phyloP scores from a whole-genome alignment of 495 filamentous ascomycete species.

The Corynascus novoguineensis region DNA sequence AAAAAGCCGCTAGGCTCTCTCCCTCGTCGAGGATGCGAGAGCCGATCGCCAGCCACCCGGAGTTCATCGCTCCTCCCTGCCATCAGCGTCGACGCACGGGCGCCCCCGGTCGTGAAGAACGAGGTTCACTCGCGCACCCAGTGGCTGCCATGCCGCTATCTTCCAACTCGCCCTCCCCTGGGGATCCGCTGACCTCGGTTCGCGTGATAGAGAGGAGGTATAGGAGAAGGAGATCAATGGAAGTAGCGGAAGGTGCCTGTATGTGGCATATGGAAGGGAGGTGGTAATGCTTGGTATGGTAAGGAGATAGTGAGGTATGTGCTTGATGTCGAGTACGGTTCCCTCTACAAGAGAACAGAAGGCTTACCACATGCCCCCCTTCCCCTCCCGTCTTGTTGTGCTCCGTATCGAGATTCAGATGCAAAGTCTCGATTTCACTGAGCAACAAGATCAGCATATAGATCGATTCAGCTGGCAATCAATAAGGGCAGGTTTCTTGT shows the following conservation, averaged over 20 bases:
- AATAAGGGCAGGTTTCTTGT: too few species aligned
- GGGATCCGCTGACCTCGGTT: neutral
- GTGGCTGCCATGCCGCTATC: neutral
- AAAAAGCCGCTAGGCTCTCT: neutral
- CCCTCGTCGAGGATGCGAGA: slow-evolving; percentile 19
- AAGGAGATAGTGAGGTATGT: neutral
- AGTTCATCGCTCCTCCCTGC: neutral
- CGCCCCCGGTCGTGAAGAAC: neutral
- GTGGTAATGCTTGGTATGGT: slow-evolving; percentile 15
- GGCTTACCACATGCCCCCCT: too few species aligned
- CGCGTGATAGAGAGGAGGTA: too few species aligned
- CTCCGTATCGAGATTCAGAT: too few species aligned
- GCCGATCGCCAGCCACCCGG: neutral
- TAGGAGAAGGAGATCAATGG: neutral
- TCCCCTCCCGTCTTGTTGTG: too few species aligned
- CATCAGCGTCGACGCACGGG: too few species aligned
- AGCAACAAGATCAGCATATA: too few species aligned
- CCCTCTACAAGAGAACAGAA: too few species aligned
- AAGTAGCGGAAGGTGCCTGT: slow-evolving; percentile 1
- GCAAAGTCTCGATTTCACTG: too few species aligned
- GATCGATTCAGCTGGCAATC: too few species aligned
- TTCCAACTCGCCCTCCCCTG: neutral
- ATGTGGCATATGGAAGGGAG: slow-evolving; percentile 2
- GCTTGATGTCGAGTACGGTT: neutral
- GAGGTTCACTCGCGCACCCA: neutral